Evolutionary conservation across 805 yeast species (phyloP), one percentile per base, ranked within the genome.

Genomic region (Lipomyces orientalis): DNA sequence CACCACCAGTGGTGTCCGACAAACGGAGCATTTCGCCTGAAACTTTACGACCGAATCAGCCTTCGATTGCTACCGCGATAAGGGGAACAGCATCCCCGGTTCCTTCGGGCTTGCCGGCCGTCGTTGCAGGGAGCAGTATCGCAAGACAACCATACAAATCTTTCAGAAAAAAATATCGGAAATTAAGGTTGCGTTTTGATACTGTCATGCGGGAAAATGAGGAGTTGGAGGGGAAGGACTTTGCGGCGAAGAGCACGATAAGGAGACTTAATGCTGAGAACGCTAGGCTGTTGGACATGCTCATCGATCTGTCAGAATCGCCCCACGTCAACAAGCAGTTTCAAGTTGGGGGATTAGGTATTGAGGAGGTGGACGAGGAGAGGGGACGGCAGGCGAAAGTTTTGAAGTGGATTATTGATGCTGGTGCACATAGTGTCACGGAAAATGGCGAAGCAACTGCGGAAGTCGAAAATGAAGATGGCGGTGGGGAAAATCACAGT

Each of bases 101-200:
- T 43, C 49, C 49, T n/a, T 19, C 19, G 10, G 49, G 49, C 16
- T 43, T 43, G 7, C 33, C 49, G 8, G 43, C 49, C 29, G 54
- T 59, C 22, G 54, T 31, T 4, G 29, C 68, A 33, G 22, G 55
- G 8, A 22, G n/a, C n/a, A 16, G 59, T 22, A 9, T 55, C 10
- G 51, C 62, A 25, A 64, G 69, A 22, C 56, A 57, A 22, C 73
- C 72, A 6, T 70, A 67, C 61, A 67, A 67, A 46, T 67, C 71
- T 6, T 70, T 64, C 61, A 62, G 73, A 34, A 70, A 70, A 31
- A 70, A 70, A 54, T 70, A 70, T 52, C 62, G 70, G 9, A 70
- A 70, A 43, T 52, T 70, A 55, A 62, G 66, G 14, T 46, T 64
- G 25, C 61, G 54, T 33, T 70, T 69, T 43, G 72, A 66, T 33